These are phyloP conservation scores for Canavalia ensiformis DNA, from an alignment of 306 rosid genomes.

Conservation along the genomic window DNA sequence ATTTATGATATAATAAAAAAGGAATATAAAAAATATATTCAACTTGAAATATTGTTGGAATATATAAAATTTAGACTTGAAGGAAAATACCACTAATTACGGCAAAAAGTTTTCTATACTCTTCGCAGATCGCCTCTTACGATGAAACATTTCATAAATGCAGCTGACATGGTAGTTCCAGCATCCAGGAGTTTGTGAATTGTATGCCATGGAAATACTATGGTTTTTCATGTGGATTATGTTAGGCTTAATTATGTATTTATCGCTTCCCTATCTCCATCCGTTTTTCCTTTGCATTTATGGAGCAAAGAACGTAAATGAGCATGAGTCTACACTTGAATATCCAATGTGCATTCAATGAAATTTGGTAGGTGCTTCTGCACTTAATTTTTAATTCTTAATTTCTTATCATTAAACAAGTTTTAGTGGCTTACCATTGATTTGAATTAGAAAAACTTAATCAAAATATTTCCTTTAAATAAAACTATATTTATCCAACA, in stretches of 20 bases:
- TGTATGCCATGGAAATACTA: not conserved
- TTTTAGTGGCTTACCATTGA: too few species aligned
- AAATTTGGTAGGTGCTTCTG: not conserved
- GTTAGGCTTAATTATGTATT: slow-evolving; percentile 13
- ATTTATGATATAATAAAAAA: too few species aligned
- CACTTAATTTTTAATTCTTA: not conserved
- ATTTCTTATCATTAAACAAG: too few species aligned
- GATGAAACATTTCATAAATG: slow-evolving; percentile 49
- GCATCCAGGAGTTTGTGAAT: slow-evolving; percentile 34
- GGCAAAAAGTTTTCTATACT: slow-evolving; percentile 17
- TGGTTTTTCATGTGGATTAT: not conserved
- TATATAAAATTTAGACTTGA: too few species aligned
- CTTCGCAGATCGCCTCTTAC: slow-evolving; percentile 13
- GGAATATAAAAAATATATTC: too few species aligned
- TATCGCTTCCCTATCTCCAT: not conserved
- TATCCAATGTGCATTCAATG: slow-evolving; percentile 40
- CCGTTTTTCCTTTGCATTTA: slow-evolving; percentile 35
- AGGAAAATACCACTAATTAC: not conserved
- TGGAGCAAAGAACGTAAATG: slow-evolving; percentile 41
- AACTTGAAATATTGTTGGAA: too few species aligned
- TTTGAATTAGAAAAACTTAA: not conserved
- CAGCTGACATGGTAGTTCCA: slow-evolving; percentile 48
- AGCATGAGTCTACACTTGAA: slow-evolving; percentile 27
- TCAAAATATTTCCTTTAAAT: too few species aligned
- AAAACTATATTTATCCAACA: too few species aligned